Conservation (phyloP, 2,329 filamentous ascomycete genomes). For the Fusarium sp. region DNA sequence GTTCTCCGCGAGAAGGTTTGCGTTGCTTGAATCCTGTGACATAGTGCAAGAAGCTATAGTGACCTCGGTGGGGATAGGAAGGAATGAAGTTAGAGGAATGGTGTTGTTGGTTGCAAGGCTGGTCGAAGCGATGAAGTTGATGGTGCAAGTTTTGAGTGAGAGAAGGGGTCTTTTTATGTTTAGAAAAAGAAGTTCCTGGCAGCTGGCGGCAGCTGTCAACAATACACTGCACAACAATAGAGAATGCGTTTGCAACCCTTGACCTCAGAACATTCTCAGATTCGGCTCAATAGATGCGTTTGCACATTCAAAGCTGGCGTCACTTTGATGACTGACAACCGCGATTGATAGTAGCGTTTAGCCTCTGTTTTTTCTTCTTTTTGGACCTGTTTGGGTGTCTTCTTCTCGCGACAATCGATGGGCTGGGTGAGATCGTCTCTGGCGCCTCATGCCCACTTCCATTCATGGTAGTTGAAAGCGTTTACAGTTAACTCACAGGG, state of each 20-base stretch:
- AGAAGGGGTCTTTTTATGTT: background rate
- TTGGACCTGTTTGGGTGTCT: background rate
- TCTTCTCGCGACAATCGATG: background rate
- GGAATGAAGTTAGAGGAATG: fast-evolving
- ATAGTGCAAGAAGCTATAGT: background rate
- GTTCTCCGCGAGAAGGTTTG: background rate
- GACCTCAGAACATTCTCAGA: background rate
- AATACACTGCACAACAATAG: background rate
- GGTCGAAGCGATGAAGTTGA: background rate
- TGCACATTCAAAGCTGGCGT: background rate
- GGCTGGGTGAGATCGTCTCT: background rate
- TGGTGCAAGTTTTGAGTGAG: background rate
- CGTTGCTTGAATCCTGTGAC: background rate
- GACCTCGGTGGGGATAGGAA: background rate
- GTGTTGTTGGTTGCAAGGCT: background rate
- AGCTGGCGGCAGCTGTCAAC: background rate
- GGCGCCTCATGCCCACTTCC: background rate
- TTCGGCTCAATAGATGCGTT: background rate
- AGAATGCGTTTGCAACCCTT: background rate
- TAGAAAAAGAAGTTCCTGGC: background rate
- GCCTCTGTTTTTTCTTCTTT: background rate
- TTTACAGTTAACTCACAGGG: background rate
- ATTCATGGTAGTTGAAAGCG: background rate
- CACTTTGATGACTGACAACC: background rate
- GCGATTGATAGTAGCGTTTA: background rate